Conservation (phyloP, 768 basidiomycete species). For the Amanita thiersii region DNA sequence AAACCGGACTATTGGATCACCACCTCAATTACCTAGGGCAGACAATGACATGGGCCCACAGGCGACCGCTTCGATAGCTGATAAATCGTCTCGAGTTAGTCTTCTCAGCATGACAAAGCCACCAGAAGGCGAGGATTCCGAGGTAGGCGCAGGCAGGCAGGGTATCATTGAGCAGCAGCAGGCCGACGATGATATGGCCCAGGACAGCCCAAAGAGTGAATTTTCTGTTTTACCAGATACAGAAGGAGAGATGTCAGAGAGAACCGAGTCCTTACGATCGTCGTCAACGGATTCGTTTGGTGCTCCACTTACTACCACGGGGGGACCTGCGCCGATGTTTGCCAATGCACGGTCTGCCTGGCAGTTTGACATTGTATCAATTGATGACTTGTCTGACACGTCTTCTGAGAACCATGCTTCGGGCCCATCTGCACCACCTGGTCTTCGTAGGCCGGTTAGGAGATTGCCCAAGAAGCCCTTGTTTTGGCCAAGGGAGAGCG, state of each 20-base stretch:
- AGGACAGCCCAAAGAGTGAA: background rate
- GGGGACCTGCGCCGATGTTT: constrained; percentile 24
- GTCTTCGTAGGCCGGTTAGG: constrained; percentile 44
- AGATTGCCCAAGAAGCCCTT: constrained; percentile 78
- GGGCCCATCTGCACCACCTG: constrained; percentile 35
- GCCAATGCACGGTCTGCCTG: constrained; percentile 33
- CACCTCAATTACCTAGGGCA: too few species aligned
- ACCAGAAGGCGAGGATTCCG: too few species aligned
- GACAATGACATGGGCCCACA: too few species aligned
- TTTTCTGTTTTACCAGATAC: background rate
- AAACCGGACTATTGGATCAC: too few species aligned
- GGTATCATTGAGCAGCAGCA: background rate
- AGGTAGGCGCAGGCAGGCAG: too few species aligned
- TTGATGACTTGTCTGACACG: constrained; percentile 76
- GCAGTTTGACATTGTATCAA: constrained; percentile 66
- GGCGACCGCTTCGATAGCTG: too few species aligned
- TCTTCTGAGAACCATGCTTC: constrained; percentile 47
- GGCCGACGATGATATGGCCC: background rate
- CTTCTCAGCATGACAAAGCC: too few species aligned
- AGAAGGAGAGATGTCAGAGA: constrained; percentile 11
- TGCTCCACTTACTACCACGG: constrained; percentile 24
- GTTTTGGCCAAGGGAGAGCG: constrained; percentile 64
- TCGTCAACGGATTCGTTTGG: constrained; percentile 49
- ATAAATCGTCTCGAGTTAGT: too few species aligned
- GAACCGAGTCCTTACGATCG: constrained; percentile 31